phyloP scores from a whole-genome alignment of 192 early-diverging fungal genomes.

The Backusella sp. region DNA sequence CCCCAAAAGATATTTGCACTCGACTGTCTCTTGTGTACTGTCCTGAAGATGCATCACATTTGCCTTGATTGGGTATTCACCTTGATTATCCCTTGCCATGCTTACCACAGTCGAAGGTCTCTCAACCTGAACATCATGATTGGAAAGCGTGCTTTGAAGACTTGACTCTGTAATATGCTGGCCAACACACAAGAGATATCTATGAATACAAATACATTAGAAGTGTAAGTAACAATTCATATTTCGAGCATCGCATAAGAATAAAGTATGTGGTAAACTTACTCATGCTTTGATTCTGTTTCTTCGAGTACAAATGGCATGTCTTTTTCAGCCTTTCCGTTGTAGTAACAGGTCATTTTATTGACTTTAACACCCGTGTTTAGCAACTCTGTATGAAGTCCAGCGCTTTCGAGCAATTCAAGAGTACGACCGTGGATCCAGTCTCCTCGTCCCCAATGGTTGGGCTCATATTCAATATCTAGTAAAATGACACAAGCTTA shows the following conservation, averaged over 20 bases:
- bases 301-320: conserved; percentile 26
- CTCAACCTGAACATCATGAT: conserved; percentile 30
- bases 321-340: conserved; percentile 11
- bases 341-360: conserved; percentile 16
- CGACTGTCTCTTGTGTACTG: conserved; percentile 1
- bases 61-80: conserved; percentile 16
- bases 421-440: conserved; percentile 33
- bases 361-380: conserved; percentile 26
- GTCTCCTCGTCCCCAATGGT: conserved; percentile 35
- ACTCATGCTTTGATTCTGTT: conserved; percentile 28
- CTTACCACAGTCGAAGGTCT: conserved; percentile 21
- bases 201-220: background rate
- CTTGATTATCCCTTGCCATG: conserved; percentile 4
- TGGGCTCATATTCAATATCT: conserved; percentile 34
- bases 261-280: background rate
- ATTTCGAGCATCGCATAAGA: background rate
- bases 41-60: conserved; percentile 21
- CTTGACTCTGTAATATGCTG: conserved; percentile 35
- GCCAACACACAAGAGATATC: conserved; percentile 31
- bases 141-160: conserved; percentile 22
- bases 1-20: conserved; percentile 34
- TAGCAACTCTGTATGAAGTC: conserved; percentile 20
- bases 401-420: conserved; percentile 23
- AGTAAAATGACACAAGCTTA: background rate
- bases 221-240: background rate